Conservation (phyloP, 768 basidiomycete species). For the Rhodosporidiobolus odoratus region DNA sequence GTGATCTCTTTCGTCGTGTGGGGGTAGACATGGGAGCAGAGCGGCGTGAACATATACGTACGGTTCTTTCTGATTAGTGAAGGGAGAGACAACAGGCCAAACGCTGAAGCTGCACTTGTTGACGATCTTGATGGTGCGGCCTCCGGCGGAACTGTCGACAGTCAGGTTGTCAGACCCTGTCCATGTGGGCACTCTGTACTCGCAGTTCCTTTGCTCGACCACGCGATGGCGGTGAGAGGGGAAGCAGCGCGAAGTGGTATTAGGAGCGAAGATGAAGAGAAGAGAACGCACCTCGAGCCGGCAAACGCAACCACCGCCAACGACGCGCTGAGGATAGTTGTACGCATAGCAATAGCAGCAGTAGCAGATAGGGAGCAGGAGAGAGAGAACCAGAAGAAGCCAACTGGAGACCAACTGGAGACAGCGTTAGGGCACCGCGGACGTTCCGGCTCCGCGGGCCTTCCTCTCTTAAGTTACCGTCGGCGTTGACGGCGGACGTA, state of each 20-base stretch:
- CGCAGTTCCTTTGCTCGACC: too few species aligned
- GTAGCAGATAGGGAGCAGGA: too few species aligned
- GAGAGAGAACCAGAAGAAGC: not conserved
- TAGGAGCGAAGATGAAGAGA: not conserved
- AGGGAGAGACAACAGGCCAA: conserved; percentile 3
- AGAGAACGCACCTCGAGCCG: too few species aligned
- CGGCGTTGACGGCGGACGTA: too few species aligned
- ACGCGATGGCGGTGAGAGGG: not conserved
- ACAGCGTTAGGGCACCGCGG: not conserved
- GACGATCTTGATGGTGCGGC: conserved; percentile 4
- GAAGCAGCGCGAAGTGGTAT: too few species aligned
- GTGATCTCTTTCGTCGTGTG: too few species aligned
- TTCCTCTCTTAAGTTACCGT: not conserved
- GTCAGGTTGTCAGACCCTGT: not conserved
- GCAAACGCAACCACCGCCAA: not conserved
- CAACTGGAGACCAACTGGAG: not conserved
- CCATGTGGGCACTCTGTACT: too few species aligned
- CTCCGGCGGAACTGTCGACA: not conserved
- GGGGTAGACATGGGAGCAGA: too few species aligned
- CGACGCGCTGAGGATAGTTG: not conserved
- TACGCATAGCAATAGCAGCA: not conserved
- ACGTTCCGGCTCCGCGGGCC: too few species aligned
- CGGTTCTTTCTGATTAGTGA: not conserved
- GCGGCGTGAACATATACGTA: not conserved
- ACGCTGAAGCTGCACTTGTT: conserved; percentile 17